Evolutionary conservation across 805 yeast species (phyloP).

Genomic region (Danielia oregonensis): DNA sequence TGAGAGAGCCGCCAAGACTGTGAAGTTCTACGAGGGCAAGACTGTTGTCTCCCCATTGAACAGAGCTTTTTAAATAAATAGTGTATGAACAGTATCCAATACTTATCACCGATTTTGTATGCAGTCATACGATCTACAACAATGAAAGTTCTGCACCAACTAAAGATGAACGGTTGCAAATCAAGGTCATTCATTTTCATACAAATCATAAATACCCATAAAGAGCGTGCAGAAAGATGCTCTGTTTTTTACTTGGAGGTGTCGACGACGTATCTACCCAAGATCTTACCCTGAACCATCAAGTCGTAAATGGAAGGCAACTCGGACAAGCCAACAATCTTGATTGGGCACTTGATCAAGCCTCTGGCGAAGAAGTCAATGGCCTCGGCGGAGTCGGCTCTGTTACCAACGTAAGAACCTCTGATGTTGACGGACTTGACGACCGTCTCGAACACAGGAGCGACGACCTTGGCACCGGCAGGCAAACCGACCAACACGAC

Average conservation of each 20-base stretch:
- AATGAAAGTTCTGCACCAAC: too few species aligned
- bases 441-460: constrained; percentile 70
- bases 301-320: constrained; percentile 64
- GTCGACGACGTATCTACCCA: constrained; percentile 88
- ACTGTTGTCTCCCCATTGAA: constrained; percentile 70
- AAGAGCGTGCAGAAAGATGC: too few species aligned
- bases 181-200: too few species aligned
- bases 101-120: too few species aligned
- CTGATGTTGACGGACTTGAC: constrained; percentile 66
- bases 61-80: constrained; percentile 61
- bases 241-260: constrained; percentile 35
- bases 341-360: constrained; percentile 67
- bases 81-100: too few species aligned
- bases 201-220: too few species aligned
- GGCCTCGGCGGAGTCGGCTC: constrained; percentile 83
- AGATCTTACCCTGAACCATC: constrained; percentile 81
- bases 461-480: constrained; percentile 67
- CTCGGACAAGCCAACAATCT: constrained; percentile 71
- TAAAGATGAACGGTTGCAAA: too few species aligned
- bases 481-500: constrained; percentile 64
- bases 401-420: constrained; percentile 88
- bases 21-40: constrained; percentile 79
- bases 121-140: too few species aligned
- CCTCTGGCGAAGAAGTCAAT: constrained; percentile 72
- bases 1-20: constrained; percentile 73